Conservation (phyloP, 2,329 filamentous ascomycete species). For the Colletotrichum sp. region DNA sequence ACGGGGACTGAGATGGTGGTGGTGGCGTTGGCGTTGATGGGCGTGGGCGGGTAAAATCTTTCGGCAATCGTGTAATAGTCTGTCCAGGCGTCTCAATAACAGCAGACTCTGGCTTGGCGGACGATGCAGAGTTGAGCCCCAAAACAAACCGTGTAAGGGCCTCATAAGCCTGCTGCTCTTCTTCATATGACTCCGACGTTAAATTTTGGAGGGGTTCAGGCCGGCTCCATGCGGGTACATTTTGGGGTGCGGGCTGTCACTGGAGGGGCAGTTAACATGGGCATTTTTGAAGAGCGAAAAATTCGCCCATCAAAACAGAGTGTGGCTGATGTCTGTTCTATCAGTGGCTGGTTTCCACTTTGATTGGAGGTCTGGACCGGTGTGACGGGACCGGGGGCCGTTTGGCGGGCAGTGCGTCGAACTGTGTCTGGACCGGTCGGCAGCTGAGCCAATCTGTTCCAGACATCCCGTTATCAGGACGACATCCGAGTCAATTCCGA, state of each 20-base stretch:
- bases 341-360: not conserved
- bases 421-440: not conserved
- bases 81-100: not conserved
- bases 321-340: not conserved
- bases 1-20: not conserved
- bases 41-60: not conserved
- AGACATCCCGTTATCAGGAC: slow-evolving; percentile 10
- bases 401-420: not conserved
- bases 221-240: slow-evolving; percentile 14
- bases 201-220: not conserved
- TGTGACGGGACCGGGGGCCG: not conserved
- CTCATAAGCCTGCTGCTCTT: not conserved
- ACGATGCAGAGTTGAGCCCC: not conserved
- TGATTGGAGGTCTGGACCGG: not conserved
- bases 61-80: not conserved
- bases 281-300: not conserved
- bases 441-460: slow-evolving; percentile 20
- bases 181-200: slow-evolving; percentile 2
- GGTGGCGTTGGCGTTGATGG: not conserved
- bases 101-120: not conserved
- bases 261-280: not conserved
- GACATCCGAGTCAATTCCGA: not conserved
- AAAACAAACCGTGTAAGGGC: slow-evolving; percentile 2
- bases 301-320: not conserved
- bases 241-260: not conserved